Conservation (phyloP, 331 rosid species). For the Malus hybrid region DNA sequence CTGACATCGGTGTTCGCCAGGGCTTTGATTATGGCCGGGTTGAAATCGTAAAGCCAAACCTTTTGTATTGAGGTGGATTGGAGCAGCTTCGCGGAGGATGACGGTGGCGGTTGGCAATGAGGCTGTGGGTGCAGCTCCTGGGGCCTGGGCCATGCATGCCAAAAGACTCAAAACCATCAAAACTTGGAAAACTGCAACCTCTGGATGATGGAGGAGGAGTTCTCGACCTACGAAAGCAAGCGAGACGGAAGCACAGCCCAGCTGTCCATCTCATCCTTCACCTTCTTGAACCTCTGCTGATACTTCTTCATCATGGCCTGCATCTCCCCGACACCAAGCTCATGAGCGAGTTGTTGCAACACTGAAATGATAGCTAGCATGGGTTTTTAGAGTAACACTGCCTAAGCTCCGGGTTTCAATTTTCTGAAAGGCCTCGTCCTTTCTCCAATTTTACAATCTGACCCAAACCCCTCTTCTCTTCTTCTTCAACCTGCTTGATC, state of each 20-base stretch:
- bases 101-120: slow-evolving; percentile 50
- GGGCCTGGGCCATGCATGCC: too few relatives aligned
- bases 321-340: slow-evolving; percentile 25
- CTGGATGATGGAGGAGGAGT: slow-evolving; percentile 50
- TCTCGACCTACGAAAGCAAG: slow-evolving; percentile 52
- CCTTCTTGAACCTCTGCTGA: slow-evolving; percentile 54
- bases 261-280: slow-evolving; percentile 39
- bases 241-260: slow-evolving; percentile 64
- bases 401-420: too few relatives aligned
- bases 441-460: too few relatives aligned
- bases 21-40: slow-evolving; percentile 76
- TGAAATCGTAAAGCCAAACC: slow-evolving; percentile 79
- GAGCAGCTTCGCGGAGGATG: slow-evolving; percentile 80
- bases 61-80: slow-evolving; percentile 73
- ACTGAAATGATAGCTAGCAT: too few relatives aligned
- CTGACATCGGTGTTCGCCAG: slow-evolving; percentile 85
- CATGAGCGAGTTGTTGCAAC: too few relatives aligned
- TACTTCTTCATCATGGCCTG: slow-evolving; percentile 56
- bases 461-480: too few relatives aligned
- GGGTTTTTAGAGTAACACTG: too few relatives aligned
- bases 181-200: slow-evolving; percentile 47
- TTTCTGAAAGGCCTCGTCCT: too few relatives aligned
- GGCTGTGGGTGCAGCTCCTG: slow-evolving; percentile 49
- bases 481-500: too few relatives aligned
- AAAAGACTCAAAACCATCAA: too few relatives aligned